Evolutionary conservation across 208 protist genomes (phyloP), one percentile per base, ranked within the genome.

Genomic region (Acanthamoeba lenticulata): DNA sequence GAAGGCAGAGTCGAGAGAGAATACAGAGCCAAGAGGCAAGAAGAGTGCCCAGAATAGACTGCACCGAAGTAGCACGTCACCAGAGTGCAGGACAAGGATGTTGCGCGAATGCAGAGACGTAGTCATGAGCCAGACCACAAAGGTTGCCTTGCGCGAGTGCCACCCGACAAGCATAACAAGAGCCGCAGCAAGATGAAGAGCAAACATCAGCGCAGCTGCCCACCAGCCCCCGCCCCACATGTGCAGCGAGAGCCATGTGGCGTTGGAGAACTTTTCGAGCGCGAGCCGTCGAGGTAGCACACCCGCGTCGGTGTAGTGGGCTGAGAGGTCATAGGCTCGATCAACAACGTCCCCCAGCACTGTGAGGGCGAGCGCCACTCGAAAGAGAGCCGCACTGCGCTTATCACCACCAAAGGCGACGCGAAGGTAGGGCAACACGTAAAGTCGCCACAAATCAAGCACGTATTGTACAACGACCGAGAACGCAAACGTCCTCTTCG

Each of bases 251-350:
- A 91, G 85, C 85, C 85, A 91, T 17, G 49, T 45, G 11, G 52
- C 38, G 57, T 91, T 65, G 85, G 36, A 24, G 40, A 92, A 92
- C 5, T 92, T 47, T 1, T 74, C 65, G 21, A 92, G 45, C 36
- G 29, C 86, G 6, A 92, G 0, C 13, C n/a, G 27, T 17, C 86
- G 55, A 38, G 86, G 86, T 6, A 92, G 40, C 7, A 94, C 47
- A 17, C 90, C 90, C 9, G 29, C 90, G 19, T 94, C 90, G 24
- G 90, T 94, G 90, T 94, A 94, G 90, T 94, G 90, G 2, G 69
- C 90, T 5, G 24, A 7, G 2, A 94, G 67, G 62, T 94, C 90
- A 29, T 67, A 19, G n/a, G 34, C 29, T 11, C 90, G 62, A 83
- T 94, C 90, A 19, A 55, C 27, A 5, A 94, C 47, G 34, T 94